A percentile compares a stretch with the other conserved stretches of the same genome.
These are phyloP conservation scores for Sphaerulina vaccinii DNA, from an alignment of 2,329 filamentous ascomycete genomes.

Conservation along the genomic window DNA sequence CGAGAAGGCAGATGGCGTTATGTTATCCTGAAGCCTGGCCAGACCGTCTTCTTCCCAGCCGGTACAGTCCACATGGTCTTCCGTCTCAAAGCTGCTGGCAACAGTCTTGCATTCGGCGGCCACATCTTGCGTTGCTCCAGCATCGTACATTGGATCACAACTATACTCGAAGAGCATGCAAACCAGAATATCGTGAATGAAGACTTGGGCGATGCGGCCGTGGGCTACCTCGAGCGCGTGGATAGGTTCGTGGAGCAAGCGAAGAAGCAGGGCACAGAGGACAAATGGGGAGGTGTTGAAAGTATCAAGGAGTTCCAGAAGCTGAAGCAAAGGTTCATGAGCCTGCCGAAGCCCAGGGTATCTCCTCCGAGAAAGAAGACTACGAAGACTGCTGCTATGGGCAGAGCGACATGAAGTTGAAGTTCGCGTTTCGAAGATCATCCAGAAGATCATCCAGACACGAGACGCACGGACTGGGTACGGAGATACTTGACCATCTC, in stretches of 20 bases:
- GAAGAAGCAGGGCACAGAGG: slow-evolving; percentile 22
- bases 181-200: slow-evolving; percentile 47
- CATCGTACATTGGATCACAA: slow-evolving; percentile 46
- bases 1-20: slow-evolving; percentile 34
- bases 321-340: slow-evolving; percentile 30
- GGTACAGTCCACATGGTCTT: slow-evolving; percentile 39
- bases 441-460: neutral
- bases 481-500: slow-evolving; percentile 1
- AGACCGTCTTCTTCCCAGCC: slow-evolving; percentile 36
- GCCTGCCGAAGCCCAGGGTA: slow-evolving; percentile 8
- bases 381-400: neutral
- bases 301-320: slow-evolving; percentile 32
- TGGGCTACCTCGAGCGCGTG: slow-evolving; percentile 33
- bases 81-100: slow-evolving; percentile 31
- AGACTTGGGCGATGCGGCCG: slow-evolving; percentile 42
- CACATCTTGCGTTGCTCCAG: slow-evolving; percentile 37
- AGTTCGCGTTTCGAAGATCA: neutral
- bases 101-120: slow-evolving; percentile 37
- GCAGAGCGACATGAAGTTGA: neutral
- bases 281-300: slow-evolving; percentile 33
- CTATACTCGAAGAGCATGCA: slow-evolving; percentile 45
- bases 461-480: slow-evolving; percentile 9
- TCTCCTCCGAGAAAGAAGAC: slow-evolving; percentile 6
- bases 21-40: slow-evolving; percentile 32
- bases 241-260: slow-evolving; percentile 34